Evolutionary conservation across 768 basidiomycete genomes (phyloP).

Genomic region (Exidia glandulosa): DNA sequence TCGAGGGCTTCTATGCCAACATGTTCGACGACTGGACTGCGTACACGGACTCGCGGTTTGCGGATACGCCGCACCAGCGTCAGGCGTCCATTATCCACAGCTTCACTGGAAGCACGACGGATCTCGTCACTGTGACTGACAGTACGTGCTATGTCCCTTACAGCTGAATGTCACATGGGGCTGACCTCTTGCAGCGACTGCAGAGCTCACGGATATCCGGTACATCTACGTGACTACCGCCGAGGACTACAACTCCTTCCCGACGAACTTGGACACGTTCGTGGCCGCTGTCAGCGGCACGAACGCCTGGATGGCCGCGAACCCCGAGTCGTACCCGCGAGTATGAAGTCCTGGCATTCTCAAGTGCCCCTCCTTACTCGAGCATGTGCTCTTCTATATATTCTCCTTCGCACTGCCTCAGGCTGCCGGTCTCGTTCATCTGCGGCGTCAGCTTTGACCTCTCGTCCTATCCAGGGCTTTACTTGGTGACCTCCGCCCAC

Average conservation of each 20-base stretch:
- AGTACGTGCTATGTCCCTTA: neutral
- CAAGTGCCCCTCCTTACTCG: no score
- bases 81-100: neutral
- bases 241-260: neutral
- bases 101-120: neutral
- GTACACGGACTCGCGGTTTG: neutral
- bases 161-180: neutral
- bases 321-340: neutral
- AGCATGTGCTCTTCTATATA: no score
- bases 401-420: no score
- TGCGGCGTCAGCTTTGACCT: no score
- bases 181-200: neutral
- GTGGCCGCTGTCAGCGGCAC: neutral
- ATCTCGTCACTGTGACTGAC: neutral
- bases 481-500: no score
- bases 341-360: no score
- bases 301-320: neutral
- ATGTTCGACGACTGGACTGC: neutral
- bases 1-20: neutral
- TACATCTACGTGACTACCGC: neutral
- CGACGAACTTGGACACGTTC: neutral
- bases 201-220: neutral
- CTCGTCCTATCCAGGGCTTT: no score
- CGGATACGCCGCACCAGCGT: neutral
- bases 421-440: no score